These are phyloP conservation scores for Neurospora sp. DNA, from an alignment of 495 filamentous ascomycete species.

Conservation along the genomic window DNA sequence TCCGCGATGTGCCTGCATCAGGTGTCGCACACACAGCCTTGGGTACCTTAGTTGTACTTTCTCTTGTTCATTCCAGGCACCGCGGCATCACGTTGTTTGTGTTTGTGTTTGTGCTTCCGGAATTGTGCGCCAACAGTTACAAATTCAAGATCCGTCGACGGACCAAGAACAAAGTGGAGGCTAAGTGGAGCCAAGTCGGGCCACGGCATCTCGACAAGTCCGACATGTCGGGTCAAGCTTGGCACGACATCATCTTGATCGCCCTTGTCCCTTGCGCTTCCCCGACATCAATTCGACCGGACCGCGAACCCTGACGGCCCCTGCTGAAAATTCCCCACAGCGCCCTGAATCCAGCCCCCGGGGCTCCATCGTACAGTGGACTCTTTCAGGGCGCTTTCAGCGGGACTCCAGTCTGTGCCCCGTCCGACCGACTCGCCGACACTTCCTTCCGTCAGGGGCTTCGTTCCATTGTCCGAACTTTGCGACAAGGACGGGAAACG, in stretches of 20 bases:
- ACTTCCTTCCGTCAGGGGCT: neutral
- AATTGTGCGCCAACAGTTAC: neutral
- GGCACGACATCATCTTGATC: conserved; percentile 1
- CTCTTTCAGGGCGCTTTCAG: neutral
- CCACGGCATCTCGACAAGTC: neutral
- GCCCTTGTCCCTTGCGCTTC: neutral
- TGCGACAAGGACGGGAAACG: neutral
- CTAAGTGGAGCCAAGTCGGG: neutral
- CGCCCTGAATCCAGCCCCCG: neutral
- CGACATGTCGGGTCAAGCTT: neutral
- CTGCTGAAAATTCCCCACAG: neutral
- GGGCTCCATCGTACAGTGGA: neutral
- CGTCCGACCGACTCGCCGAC: neutral
- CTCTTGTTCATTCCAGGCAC: neutral
- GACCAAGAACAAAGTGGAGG: neutral
- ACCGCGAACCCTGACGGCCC: neutral
- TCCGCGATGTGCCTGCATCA: neutral
- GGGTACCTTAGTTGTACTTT: neutral
- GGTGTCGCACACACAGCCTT: neutral
- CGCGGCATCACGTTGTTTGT: neutral
- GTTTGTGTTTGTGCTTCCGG: neutral
- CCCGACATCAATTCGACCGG: no score
- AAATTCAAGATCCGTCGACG: neutral
- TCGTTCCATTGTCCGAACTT: neutral
- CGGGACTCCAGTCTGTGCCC: neutral